phyloP scores from a whole-genome alignment of 2,329 filamentous ascomycete genomes.

The Curvularia spicifera region DNA sequence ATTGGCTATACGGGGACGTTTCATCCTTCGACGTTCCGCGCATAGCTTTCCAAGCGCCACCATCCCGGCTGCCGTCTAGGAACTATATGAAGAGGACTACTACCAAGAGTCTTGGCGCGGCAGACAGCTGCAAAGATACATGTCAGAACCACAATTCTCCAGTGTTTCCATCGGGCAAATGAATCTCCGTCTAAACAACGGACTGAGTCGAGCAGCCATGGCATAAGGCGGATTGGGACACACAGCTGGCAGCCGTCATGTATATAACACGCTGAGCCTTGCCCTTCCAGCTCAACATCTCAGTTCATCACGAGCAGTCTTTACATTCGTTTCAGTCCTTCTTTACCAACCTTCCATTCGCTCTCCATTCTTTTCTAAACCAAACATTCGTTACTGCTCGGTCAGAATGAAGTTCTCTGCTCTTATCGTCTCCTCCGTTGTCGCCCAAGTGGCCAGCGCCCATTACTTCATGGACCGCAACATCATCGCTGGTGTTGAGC shows the following conservation, averaged over 20 bases:
- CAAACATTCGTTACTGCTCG: conserved; percentile 12
- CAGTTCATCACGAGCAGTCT: conserved; percentile 4
- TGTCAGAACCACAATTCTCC: conserved; percentile 1
- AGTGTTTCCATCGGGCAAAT: conserved; percentile 1
- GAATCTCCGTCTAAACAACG: conserved; percentile 7
- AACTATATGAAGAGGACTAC: conserved; percentile 3
- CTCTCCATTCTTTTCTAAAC: conserved; percentile 2
- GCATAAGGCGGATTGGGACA: not conserved
- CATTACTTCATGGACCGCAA: conserved; percentile 38
- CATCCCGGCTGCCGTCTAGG: not conserved
- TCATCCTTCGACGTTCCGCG: not conserved
- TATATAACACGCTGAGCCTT: conserved; percentile 1
- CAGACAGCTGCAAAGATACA: not conserved
- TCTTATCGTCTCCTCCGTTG: conserved; percentile 4
- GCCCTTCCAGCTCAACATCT: not conserved
- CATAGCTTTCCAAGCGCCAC: not conserved
- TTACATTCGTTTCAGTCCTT: conserved; percentile 10
- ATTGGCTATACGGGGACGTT: not conserved
- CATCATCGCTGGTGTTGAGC: conserved; percentile 18
- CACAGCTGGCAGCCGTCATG: not conserved
- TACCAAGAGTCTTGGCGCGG: conserved; percentile 5
- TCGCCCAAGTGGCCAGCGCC: conserved; percentile 26
- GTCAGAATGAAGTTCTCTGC: conserved; percentile 18
- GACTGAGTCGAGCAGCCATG: not conserved
- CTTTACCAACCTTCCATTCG: not conserved